Evolutionary conservation across 345 rosid species (phyloP), one percentile per base, ranked within the genome.

Genomic region (Salix exigua): DNA sequence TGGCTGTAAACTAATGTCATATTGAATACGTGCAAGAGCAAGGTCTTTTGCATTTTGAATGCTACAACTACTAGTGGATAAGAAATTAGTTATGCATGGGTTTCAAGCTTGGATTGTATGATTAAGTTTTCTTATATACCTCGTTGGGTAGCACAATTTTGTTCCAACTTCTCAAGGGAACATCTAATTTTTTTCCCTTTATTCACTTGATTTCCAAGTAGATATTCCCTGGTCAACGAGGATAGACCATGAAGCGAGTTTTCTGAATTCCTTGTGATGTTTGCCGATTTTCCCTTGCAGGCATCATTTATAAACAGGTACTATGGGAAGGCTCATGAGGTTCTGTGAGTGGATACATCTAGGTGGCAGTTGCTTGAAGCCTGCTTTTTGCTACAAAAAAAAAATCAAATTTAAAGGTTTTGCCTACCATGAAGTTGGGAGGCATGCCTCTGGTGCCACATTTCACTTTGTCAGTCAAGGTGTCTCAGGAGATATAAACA

Each of bases 321-420:
- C 71, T 96, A 93, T 13, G 90, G 99, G 46, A 93, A 89, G 82
- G 99, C 99, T 13, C 91, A 91, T 10, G 86, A 91, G 81, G 80
- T 93, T 76, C 88, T 95, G 53, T 96, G 81, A 88, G 70, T 14
- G 8, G 19, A n/a, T 14, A 17, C 16, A 4, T 8, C 28, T 0
- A 61, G 48, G 40, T 33, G 51, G 14, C 64, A 2, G 18, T 40
- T n/a, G 44, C 10, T 7, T 16, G 18, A 2, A 33, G 31, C 25
- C 7, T 63, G 30, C 17, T 70, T 63, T 11, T 38, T n/a, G 26
- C 69, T 33, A 33, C 0, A 33, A 33, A 33, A 33, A 44, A 66
- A 65, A 6, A 31, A 12, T 37, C 28, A 26, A 26, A 66, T 51
- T 26, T 61, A 30, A 72, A 66, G 51, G 38, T 53, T 53, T 60